Percentiles rank a stretch among this genome's conserved stretches.
These are phyloP conservation scores for Escovopsis weberi DNA, from an alignment of 2,329 filamentous ascomycete species.

Conservation along the genomic window DNA sequence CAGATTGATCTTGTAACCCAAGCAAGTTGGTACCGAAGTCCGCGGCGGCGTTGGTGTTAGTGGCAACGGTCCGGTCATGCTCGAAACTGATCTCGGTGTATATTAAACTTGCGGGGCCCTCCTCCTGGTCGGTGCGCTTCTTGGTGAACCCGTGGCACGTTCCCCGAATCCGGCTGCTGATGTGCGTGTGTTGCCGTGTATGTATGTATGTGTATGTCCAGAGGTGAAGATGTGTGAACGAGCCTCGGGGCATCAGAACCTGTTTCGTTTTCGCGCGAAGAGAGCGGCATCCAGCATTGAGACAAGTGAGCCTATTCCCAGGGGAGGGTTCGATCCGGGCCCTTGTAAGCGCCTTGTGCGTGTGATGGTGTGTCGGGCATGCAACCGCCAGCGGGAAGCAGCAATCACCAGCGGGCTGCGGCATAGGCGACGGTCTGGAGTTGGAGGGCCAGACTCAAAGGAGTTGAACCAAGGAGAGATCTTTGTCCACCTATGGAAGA, in stretches of 20 bases:
- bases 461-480: no score
- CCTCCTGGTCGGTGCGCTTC: conserved; percentile 7
- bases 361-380: background rate
- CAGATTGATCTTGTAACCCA: conserved; percentile 10
- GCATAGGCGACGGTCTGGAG: background rate
- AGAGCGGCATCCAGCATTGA: background rate
- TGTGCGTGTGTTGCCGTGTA: no score
- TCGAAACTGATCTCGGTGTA: conserved; percentile 22
- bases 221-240: conserved; percentile 1
- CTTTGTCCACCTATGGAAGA: no score
- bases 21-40: conserved; percentile 6
- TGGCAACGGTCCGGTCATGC: conserved; percentile 25
- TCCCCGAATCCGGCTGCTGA: conserved; percentile 3
- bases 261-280: background rate
- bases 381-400: conserved; percentile 1
- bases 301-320: no score
- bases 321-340: no score
- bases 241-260: conserved; percentile 4
- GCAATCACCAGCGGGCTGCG: conserved; percentile 1
- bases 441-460: no score
- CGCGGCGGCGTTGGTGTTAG: conserved; percentile 17
- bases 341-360: background rate
- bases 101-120: conserved; percentile 7
- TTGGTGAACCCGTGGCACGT: conserved; percentile 1
- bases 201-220: no score